Evolutionary conservation across 768 basidiomycete species (phyloP).

Genomic region (Hypsizygus marmoreus): DNA sequence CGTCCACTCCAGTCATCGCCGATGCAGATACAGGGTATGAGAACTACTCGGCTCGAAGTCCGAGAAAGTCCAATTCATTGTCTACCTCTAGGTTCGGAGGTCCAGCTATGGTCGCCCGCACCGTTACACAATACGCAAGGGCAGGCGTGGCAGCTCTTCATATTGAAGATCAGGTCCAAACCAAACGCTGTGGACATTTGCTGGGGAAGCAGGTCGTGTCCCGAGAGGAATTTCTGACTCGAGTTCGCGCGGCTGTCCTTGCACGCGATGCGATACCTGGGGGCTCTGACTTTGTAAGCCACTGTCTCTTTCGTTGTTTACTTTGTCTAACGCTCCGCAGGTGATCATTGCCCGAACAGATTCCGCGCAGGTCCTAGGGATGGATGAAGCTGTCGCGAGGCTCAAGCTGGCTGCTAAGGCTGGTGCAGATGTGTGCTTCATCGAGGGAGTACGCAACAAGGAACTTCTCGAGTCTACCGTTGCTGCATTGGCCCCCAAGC

Average conservation of each 20-base stretch:
- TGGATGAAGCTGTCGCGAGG: slow-evolving; percentile 72
- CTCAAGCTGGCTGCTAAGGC: slow-evolving; percentile 71
- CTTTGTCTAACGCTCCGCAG: slow-evolving; percentile 27
- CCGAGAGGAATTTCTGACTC: slow-evolving; percentile 71
- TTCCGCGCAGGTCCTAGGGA: slow-evolving; percentile 76
- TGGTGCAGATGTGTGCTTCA: slow-evolving; percentile 82
- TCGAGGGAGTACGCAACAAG: slow-evolving; percentile 73
- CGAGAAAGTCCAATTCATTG: neutral
- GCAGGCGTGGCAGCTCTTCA: slow-evolving; percentile 76
- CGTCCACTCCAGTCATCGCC: slow-evolving; percentile 70
- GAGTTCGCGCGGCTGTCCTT: slow-evolving; percentile 76
- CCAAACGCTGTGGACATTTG: slow-evolving; percentile 79
- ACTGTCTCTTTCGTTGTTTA: neutral
- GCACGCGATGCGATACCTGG: slow-evolving; percentile 78
- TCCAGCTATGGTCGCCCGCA: slow-evolving; percentile 73
- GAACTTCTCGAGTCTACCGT: slow-evolving; percentile 67
- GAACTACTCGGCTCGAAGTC: neutral
- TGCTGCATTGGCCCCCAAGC: slow-evolving; percentile 68
- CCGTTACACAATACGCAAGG: slow-evolving; percentile 67
- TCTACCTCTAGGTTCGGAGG: slow-evolving; percentile 56
- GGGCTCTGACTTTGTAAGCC: slow-evolving; percentile 70
- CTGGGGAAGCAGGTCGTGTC: slow-evolving; percentile 83
- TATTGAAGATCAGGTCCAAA: slow-evolving; percentile 84
- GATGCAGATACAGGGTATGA: slow-evolving; percentile 78
- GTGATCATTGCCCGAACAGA: slow-evolving; percentile 78